Evolutionary conservation across 2,329 filamentous ascomycete species (phyloP), one percentile per base, ranked within the genome.

Genomic region (Ophiostoma sp.): DNA sequence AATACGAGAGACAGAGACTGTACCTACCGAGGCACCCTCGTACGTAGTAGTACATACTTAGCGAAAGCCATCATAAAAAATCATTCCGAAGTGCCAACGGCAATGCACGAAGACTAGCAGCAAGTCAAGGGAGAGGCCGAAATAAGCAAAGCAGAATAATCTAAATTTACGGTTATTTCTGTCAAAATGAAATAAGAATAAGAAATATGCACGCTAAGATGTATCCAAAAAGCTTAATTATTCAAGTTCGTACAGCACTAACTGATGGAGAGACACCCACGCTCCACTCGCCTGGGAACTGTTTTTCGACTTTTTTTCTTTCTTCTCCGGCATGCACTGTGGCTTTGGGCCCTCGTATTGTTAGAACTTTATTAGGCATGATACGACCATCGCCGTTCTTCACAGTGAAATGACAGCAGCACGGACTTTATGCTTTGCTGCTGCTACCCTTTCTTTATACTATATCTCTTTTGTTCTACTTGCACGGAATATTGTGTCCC

Each of bases 201-300:
- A 57, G n/a, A 62, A 20, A 62, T 17, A 33, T 62, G 57, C 57
- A 62, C 57, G 57, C 57, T 62, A 62, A 62, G 23, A 62, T 62
- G 57, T 27, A 35, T 33, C 27, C 57, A 62, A 62, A 62, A 62
- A 62, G 57, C 57, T 62, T 62, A 62, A 33, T 62, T 62, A 13
- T 27, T 62, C 57, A 20, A 52, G 17, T 15, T 57, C n/a, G 57
- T 31, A 60, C 36, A 3, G n/a, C 8, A 36, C 35, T 4, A 36
- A 36, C 1, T 39, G 10, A 15, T 57, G 52, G 23, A 57, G n/a
- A 27, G n/a, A 23, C 48, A 15, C 20, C 48, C 8, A n/a, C 23
- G 23, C 23, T 57, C 52, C 52, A 57, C 52, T 52, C 23, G n/a
- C 15, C 23, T 57, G 23, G 52, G 7, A n/a, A 57, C 48, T 13